These are phyloP conservation scores for Ampelomyces quisqualis DNA, from an alignment of 2,329 filamentous ascomycete genomes.

Conservation along the genomic window DNA sequence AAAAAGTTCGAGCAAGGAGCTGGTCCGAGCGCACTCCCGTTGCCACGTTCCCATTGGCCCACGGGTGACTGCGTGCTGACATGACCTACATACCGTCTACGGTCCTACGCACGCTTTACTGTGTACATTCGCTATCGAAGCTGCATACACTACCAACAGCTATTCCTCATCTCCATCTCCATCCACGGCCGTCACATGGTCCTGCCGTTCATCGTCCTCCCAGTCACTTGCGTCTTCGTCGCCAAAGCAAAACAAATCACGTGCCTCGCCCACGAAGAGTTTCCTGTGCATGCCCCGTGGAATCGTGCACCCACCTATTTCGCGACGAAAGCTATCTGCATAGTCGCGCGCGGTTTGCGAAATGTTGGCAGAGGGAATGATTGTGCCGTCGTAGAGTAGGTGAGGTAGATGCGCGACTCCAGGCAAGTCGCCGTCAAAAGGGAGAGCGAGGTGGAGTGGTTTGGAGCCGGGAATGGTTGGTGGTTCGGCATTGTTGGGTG, in stretches of 20 bases:
- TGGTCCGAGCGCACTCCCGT: background rate
- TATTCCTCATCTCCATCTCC: background rate
- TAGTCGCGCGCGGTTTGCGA: conserved; percentile 55
- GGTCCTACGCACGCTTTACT: no score
- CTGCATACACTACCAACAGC: background rate
- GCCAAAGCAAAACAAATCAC: conserved; percentile 66
- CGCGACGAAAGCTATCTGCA: conserved; percentile 58
- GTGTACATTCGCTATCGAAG: background rate
- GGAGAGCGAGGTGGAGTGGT: conserved; percentile 50
- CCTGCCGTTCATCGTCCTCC: conserved; percentile 25
- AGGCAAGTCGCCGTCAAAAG: conserved; percentile 52
- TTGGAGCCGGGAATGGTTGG: conserved; percentile 54
- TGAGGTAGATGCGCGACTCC: conserved; percentile 57
- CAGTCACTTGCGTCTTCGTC: conserved; percentile 39
- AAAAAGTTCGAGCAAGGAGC: background rate
- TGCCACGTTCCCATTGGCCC: no score
- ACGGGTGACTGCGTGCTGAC: no score
- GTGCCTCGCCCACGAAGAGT: conserved; percentile 46
- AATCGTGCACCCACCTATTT: conserved; percentile 66
- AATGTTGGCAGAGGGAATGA: conserved; percentile 46
- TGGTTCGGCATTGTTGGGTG: conserved; percentile 31
- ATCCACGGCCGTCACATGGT: conserved; percentile 1
- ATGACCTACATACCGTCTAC: no score
- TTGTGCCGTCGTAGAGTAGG: conserved; percentile 64
- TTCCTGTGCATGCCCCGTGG: conserved; percentile 37